Percentiles rank a stretch among this genome's conserved stretches.
Conservation (phyloP, 2,329 filamentous ascomycete species). For the Mycosphaerella sp. region DNA sequence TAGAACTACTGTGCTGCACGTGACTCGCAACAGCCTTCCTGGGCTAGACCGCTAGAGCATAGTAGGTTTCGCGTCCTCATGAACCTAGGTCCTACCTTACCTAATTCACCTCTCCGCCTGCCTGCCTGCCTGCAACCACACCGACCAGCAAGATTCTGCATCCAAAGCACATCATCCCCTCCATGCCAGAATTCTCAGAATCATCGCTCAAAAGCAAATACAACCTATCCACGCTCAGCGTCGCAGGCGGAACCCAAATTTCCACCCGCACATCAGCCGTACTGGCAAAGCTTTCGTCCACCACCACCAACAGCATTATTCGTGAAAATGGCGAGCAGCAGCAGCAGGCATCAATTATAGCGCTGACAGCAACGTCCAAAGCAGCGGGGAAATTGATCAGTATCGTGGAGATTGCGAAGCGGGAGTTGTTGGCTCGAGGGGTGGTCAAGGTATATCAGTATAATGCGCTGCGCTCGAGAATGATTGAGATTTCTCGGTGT, state of each 20-base stretch:
- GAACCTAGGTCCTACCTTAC: too few relatives aligned
- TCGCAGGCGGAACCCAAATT: conserved; percentile 30
- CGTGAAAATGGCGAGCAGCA: conserved; percentile 22
- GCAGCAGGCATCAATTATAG: conserved; percentile 29
- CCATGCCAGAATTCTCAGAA: conserved; percentile 20
- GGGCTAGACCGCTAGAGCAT: too few relatives aligned
- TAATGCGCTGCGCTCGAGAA: conserved; percentile 25
- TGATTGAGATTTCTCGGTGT: conserved; percentile 22
- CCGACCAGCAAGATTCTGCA: conserved; percentile 1
- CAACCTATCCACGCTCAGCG: conserved; percentile 23
- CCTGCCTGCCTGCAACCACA: too few relatives aligned
- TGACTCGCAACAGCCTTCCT: background rate
- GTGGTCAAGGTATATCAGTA: conserved; percentile 43
- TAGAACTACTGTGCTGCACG: background rate
- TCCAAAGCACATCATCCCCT: background rate
- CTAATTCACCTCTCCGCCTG: too few relatives aligned
- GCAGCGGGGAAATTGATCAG: conserved; percentile 60
- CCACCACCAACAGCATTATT: too few relatives aligned
- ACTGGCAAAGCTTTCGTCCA: conserved; percentile 19
- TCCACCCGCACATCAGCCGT: conserved; percentile 28
- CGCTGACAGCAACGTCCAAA: conserved; percentile 36
- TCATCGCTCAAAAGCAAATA: conserved; percentile 19
- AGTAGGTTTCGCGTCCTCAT: too few relatives aligned
- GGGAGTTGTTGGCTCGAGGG: conserved; percentile 39
- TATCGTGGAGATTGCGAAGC: conserved; percentile 55